Base-by-base conservation (phyloP, 2,329 filamentous ascomycete genomes). In the Venturia effusa region DNA sequence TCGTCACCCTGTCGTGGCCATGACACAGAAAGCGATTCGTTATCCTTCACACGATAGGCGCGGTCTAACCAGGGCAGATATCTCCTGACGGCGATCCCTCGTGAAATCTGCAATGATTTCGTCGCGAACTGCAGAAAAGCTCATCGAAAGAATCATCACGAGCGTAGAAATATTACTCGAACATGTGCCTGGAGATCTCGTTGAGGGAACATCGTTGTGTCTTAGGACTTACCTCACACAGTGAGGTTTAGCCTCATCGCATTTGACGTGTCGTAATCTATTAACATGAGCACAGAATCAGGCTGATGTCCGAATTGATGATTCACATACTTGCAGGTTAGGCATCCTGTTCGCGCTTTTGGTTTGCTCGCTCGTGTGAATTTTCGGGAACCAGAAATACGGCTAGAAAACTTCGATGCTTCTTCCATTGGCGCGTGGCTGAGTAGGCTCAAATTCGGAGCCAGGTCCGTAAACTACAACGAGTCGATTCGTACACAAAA, bases 251-350 rank as follows among this genome's bases (percentile, higher is more conserved):
- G 30, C 22, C 32, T 62, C 40, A 17, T 62, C 61, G 61, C 40
- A 62, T 37, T 62, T 62, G 3, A 62, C 40, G 17, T 62, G 61
- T 24, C 61, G 61, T 41, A 37, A 17, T n/a, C 61, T 62, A 45
- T 30, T 1, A 19, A 6, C 19, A 19, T 37, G 7, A 41, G 41
- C 8, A 41, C 22, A 45, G 4, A 6, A 24, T 19, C 24, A n/a
- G 32, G 17, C 19, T 30, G n/a, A n/a, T n/a, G n/a, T 27, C 22
- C 8, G 32, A n/a, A 4, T 2, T 6, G 39, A 17, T 17, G 32
- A 8, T 27, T 34, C 17, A 37, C 61, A 6, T 62, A 62, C 61
- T 62, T 62, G 61, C 61, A 62, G 11, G 61, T 62, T n/a, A 62
- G 22, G 40, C 40, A 62, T 24, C 61, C 61, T 22, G 61, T 62